phyloP scores from a whole-genome alignment of 2,329 filamentous ascomycete species.

The Truncatella angustata region DNA sequence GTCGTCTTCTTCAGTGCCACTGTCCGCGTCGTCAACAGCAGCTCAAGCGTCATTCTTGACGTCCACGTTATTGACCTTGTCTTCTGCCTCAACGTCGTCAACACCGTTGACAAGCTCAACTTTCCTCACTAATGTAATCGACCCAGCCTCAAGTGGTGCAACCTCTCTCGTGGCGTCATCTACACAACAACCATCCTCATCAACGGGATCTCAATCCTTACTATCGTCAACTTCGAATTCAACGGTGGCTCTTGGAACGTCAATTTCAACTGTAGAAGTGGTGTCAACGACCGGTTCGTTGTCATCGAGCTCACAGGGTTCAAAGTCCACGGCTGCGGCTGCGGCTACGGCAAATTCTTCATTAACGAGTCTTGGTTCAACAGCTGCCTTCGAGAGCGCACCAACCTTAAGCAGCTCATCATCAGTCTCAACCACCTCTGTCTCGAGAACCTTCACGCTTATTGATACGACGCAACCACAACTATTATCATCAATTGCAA shows the following conservation, averaged over 20 bases:
- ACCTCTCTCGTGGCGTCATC: too few relatives aligned
- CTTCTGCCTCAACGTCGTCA: background rate
- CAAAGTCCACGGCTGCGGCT: background rate
- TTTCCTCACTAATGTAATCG: too few relatives aligned
- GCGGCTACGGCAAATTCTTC: background rate
- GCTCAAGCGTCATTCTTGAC: too few relatives aligned
- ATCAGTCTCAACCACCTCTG: conserved; percentile 4
- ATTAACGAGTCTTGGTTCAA: background rate
- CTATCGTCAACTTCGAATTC: too few relatives aligned
- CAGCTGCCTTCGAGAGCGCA: too few relatives aligned
- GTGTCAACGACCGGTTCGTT: background rate
- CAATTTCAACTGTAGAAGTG: background rate
- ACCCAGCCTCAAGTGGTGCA: too few relatives aligned
- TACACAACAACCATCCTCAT: too few relatives aligned
- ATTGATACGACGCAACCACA: conserved; percentile 8
- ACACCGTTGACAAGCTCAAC: background rate
- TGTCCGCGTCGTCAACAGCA: too few relatives aligned
- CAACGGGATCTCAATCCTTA: too few relatives aligned
- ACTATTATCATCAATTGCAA: background rate
- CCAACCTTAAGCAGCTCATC: too few relatives aligned
- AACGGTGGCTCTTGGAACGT: too few relatives aligned
- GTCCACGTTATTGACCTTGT: conserved; percentile 8
- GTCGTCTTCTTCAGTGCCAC: conserved; percentile 4
- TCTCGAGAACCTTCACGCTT: conserved; percentile 10
- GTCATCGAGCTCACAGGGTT: background rate